Evolutionary conservation across 176 grass and related monocot species (phyloP).

Genomic region (Puya raimondii): DNA sequence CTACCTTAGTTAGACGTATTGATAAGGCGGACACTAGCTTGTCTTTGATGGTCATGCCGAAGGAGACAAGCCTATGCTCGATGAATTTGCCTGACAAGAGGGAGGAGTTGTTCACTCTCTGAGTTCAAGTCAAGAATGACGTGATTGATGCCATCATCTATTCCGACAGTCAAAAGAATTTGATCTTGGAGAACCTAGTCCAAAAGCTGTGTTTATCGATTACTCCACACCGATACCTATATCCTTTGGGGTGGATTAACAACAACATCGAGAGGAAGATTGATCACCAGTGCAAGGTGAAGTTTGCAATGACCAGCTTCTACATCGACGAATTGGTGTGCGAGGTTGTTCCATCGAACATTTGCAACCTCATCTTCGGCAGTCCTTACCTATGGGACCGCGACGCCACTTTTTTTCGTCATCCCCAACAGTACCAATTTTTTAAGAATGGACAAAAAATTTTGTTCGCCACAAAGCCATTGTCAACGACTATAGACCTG

Average conservation of each 20-base stretch:
- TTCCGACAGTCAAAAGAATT: not conserved
- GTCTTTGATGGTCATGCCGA: too few species aligned
- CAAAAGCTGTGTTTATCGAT: not conserved
- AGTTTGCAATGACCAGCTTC: not conserved
- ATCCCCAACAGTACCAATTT: too few species aligned
- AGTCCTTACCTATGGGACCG: too few species aligned
- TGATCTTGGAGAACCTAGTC: not conserved
- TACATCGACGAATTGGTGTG: not conserved
- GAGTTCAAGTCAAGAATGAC: not conserved
- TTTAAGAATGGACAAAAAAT: too few species aligned
- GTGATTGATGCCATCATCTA: not conserved
- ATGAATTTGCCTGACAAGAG: not conserved
- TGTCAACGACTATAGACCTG: not conserved
- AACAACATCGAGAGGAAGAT: too few species aligned
- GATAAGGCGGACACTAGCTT: too few species aligned
- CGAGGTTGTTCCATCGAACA: too few species aligned
- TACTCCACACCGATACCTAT: not conserved
- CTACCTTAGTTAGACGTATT: not conserved
- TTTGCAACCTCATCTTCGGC: too few species aligned
- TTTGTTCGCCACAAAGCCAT: not conserved
- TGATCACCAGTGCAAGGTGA: too few species aligned
- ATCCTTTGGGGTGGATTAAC: not conserved
- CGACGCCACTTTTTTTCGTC: too few species aligned
- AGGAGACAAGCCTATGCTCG: not conserved
- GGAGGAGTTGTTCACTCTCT: not conserved